phyloP scores from a whole-genome alignment of 768 basidiomycete genomes.

The Cantharellus anzutake region DNA sequence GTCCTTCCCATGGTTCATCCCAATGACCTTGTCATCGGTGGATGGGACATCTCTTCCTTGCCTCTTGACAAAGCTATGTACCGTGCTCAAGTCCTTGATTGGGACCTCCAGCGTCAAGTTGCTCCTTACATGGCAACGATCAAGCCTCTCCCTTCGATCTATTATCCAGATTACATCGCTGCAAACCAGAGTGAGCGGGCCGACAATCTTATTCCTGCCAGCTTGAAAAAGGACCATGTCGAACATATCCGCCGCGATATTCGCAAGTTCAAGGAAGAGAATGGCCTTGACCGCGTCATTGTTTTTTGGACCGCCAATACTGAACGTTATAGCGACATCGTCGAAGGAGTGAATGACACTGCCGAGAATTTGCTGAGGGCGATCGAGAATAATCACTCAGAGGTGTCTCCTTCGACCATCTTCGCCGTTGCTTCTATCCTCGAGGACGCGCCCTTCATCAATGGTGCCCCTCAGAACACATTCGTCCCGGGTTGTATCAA shows the following conservation, averaged over 20 bases:
- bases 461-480: constrained; percentile 97
- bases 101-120: constrained; percentile 92
- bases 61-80: constrained; percentile 84
- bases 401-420: constrained; percentile 90
- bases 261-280: constrained; percentile 70
- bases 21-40: constrained; percentile 90
- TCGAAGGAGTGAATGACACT: constrained; percentile 89
- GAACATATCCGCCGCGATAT: constrained; percentile 88
- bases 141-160: constrained; percentile 81
- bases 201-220: constrained; percentile 76
- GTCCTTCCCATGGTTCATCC: constrained; percentile 96
- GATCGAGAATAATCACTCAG: constrained; percentile 69
- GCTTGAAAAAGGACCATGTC: constrained; percentile 77
- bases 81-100: constrained; percentile 85
- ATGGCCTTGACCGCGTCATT: constrained; percentile 70
- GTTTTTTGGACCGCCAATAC: constrained; percentile 99
- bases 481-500: constrained; percentile 90
- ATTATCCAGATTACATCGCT: constrained; percentile 95
- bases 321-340: constrained; percentile 89
- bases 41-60: constrained; percentile 89
- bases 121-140: constrained; percentile 65
- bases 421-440: constrained; percentile 93
- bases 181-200: constrained; percentile 95
- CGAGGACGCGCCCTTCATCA: constrained; percentile 88
- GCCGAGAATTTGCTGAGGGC: constrained; percentile 68